Conservation (phyloP, 192 early-diverging fungal species). For the Podila epigama region DNA sequence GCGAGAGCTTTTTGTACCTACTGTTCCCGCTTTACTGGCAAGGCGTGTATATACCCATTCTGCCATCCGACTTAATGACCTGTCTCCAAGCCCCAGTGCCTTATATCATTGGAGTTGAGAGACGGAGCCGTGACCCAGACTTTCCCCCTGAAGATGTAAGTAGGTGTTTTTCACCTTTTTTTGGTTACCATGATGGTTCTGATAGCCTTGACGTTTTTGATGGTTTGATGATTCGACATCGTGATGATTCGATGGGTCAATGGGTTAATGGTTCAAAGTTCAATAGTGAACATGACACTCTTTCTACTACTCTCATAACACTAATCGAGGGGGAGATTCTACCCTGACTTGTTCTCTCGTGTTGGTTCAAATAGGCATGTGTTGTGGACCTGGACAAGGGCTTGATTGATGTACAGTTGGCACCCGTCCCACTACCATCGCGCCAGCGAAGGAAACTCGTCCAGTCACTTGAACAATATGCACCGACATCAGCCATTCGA, state of each 20-base stretch:
- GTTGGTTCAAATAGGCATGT: conserved; percentile 45
- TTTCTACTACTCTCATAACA: no score
- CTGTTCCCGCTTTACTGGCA: conserved; percentile 83
- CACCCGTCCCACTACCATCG: conserved; percentile 58
- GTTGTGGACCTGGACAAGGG: conserved; percentile 80
- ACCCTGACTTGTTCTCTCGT: background rate
- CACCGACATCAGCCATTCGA: conserved; percentile 31
- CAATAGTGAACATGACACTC: no score
- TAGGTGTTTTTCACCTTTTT: no score
- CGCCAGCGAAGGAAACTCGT: conserved; percentile 72
- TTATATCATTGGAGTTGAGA: conserved; percentile 77
- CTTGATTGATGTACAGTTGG: conserved; percentile 54
- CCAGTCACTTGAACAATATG: conserved; percentile 63
- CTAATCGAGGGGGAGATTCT: no score
- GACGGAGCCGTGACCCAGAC: conserved; percentile 57
- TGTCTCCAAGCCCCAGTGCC: conserved; percentile 79
- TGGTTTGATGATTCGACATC: no score
- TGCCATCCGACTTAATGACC: conserved; percentile 68
- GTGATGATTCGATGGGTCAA: no score
- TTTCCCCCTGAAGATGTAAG: conserved; percentile 72
- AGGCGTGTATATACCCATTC: conserved; percentile 78
- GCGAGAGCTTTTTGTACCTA: conserved; percentile 67
- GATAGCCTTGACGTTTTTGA: no score
- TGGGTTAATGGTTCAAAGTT: no score
- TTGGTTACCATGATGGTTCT: no score